Evolutionary conservation across 306 rosid species (phyloP).

Genomic region (Ochetophila trinervis): DNA sequence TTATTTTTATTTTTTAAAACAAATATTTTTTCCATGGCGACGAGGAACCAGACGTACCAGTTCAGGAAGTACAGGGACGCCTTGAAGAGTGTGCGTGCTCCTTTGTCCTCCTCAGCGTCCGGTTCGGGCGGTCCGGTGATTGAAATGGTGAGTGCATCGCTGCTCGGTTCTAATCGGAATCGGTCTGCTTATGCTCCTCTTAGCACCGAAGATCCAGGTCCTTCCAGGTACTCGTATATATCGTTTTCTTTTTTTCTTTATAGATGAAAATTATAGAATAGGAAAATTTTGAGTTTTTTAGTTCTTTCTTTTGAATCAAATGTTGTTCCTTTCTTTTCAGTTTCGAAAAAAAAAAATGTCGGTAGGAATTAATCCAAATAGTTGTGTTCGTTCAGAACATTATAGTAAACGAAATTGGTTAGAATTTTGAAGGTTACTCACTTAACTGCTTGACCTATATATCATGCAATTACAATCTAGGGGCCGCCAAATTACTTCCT

Average conservation of each 20-base stretch:
- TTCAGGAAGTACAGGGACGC: slow-evolving; percentile 63
- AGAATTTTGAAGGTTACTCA: neutral
- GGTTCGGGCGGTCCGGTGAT: slow-evolving; percentile 62
- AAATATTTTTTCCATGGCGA: slow-evolving; percentile 46
- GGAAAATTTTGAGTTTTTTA: neutral
- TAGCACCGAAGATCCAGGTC: slow-evolving; percentile 72
- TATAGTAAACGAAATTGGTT: neutral
- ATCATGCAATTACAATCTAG: neutral
- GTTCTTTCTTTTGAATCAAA: neutral
- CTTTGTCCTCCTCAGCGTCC: slow-evolving; percentile 58
- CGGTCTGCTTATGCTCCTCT: slow-evolving; percentile 63
- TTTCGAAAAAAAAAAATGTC: neutral
- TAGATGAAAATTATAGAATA: neutral
- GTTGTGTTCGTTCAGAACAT: neutral
- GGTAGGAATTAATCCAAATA: neutral
- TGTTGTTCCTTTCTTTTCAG: neutral
- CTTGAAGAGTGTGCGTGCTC: slow-evolving; percentile 70
- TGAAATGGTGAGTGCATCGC: slow-evolving; percentile 63
- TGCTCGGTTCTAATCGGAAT: slow-evolving; percentile 50
- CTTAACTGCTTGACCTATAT: neutral
- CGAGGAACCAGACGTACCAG: slow-evolving; percentile 58
- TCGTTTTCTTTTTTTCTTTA: neutral
- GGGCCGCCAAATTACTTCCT: too few species aligned
- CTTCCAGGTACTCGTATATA: slow-evolving; percentile 28
- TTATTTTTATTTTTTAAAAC: neutral